Conservation (phyloP, 495 filamentous ascomycete species). For the Elasticomyces elasticus region DNA sequence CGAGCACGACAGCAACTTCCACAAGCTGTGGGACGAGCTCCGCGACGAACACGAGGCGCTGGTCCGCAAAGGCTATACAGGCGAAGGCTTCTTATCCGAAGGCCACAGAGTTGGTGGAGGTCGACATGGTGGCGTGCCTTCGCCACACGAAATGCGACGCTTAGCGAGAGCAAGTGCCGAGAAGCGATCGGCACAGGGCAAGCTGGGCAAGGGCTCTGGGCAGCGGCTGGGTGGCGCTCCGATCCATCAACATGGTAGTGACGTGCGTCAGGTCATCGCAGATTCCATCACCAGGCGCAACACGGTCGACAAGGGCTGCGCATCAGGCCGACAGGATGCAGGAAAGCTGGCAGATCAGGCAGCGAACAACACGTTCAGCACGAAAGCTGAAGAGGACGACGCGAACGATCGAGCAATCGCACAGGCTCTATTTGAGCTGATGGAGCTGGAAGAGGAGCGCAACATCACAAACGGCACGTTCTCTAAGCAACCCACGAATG, state of each 20-base stretch:
- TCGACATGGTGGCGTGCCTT: constrained; percentile 38
- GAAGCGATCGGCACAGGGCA: constrained; percentile 46
- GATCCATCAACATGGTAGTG: constrained; percentile 46
- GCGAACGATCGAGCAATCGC: constrained; percentile 86
- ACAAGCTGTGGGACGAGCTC: constrained; percentile 78
- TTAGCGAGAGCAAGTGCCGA: constrained; percentile 64
- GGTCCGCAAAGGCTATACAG: constrained; percentile 72
- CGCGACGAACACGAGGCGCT: constrained; percentile 74
- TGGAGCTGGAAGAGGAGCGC: constrained; percentile 72
- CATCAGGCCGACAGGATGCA: constrained; percentile 56
- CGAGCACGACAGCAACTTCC: constrained; percentile 73
- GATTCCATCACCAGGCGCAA: constrained; percentile 62
- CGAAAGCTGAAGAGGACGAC: constrained; percentile 78
- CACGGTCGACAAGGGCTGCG: constrained; percentile 60
- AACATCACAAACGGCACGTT: constrained; percentile 51
- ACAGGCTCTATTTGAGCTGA: constrained; percentile 75
- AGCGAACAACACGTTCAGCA: constrained; percentile 63
- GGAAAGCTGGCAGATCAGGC: constrained; percentile 54
- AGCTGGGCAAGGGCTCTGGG: constrained; percentile 48
- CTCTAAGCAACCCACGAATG: constrained; percentile 12
- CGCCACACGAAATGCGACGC: constrained; percentile 64
- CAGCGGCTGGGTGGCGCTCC: constrained; percentile 64
- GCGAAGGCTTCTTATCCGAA: constrained; percentile 74
- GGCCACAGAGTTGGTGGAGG: constrained; percentile 71
- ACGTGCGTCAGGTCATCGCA: constrained; percentile 66